Percentiles rank a stretch among this genome's conserved stretches.
These are phyloP conservation scores for Lyophyllum semitale DNA, from an alignment of 768 basidiomycete genomes.

Conservation along the genomic window DNA sequence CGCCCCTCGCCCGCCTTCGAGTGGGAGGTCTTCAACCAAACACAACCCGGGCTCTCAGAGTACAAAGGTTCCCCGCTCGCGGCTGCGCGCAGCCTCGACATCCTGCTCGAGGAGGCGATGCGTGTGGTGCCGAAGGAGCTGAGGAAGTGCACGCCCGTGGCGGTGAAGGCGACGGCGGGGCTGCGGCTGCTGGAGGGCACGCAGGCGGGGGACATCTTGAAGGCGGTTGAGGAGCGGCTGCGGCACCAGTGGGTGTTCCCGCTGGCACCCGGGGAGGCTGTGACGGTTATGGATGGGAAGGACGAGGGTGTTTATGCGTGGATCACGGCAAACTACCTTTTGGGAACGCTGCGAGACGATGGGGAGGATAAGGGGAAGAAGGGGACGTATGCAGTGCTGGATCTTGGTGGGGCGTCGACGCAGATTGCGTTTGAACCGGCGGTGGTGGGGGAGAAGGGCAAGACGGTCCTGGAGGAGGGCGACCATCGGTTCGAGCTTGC, in stretches of 20 bases:
- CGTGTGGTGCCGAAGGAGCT: conserved; percentile 71
- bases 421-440: conserved; percentile 96
- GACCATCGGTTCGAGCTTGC: conserved; percentile 89
- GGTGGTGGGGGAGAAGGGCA: conserved; percentile 47
- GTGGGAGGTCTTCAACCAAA: conserved; percentile 90
- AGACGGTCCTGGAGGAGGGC: conserved; percentile 58
- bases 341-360: conserved; percentile 66
- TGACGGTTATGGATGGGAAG: conserved; percentile 90
- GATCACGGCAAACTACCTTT: conserved; percentile 96
- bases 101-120: conserved; percentile 79
- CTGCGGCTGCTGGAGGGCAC: conserved; percentile 66
- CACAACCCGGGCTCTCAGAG: conserved; percentile 75
- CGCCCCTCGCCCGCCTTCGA: conserved; percentile 75
- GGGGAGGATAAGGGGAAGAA: conserved; percentile 34
- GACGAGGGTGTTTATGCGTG: conserved; percentile 99
- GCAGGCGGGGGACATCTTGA: conserved; percentile 40
- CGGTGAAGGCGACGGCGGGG: conserved; percentile 92
- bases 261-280: conserved; percentile 53
- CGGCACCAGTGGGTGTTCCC: conserved; percentile 11
- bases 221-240: conserved; percentile 33
- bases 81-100: conserved; percentile 80
- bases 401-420: conserved; percentile 95
- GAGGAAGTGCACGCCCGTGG: conserved; percentile 79
- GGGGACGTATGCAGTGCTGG: conserved; percentile 78
- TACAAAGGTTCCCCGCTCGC: conserved; percentile 59